A percentile compares a stretch with the other conserved stretches of the same genome.
Evolutionary conservation across 305 asterid species (phyloP).

Genomic region (Euphrasia arctica): DNA sequence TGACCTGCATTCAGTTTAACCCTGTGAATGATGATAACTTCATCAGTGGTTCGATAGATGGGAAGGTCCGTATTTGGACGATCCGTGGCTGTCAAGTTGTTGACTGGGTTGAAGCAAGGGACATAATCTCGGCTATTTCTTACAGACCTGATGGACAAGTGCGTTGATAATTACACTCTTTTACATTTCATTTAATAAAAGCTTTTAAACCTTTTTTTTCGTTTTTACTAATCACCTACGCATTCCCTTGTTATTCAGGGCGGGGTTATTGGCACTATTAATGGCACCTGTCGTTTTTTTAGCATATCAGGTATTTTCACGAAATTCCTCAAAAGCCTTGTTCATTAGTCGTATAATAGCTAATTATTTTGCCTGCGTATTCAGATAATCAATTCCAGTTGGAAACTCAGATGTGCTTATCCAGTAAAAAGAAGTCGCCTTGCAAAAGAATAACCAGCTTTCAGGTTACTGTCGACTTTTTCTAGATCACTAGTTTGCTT

Average conservation of each 20-base stretch:
- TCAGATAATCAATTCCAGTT: constrained; percentile 66
- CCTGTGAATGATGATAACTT: constrained; percentile 70
- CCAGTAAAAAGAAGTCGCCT: constrained; percentile 70
- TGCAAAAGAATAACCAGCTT: constrained; percentile 82
- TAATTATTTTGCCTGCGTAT: constrained; percentile 20
- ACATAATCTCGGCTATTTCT: constrained; percentile 84
- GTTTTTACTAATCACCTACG: neutral
- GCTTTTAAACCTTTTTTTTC: neutral
- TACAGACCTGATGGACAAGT: constrained; percentile 90
- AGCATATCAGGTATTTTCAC: constrained; percentile 51
- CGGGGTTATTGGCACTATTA: constrained; percentile 72
- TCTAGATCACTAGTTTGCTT: constrained; percentile 11
- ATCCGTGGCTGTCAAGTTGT: constrained; percentile 65
- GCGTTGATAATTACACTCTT: constrained; percentile 21
- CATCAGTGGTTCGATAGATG: constrained; percentile 94
- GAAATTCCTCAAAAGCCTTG: neutral
- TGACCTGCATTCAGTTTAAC: constrained; percentile 81
- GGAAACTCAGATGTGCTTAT: constrained; percentile 57
- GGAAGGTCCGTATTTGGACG: constrained; percentile 94
- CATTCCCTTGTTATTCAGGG: constrained; percentile 47
- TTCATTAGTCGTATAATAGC: no score
- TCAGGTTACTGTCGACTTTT: constrained; percentile 53
- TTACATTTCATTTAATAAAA: neutral
- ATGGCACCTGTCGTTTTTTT: constrained; percentile 70
- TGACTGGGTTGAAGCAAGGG: constrained; percentile 79